Conservation (phyloP, 2,329 filamentous ascomycete species). For the Sporothrix pseudoabietina region DNA sequence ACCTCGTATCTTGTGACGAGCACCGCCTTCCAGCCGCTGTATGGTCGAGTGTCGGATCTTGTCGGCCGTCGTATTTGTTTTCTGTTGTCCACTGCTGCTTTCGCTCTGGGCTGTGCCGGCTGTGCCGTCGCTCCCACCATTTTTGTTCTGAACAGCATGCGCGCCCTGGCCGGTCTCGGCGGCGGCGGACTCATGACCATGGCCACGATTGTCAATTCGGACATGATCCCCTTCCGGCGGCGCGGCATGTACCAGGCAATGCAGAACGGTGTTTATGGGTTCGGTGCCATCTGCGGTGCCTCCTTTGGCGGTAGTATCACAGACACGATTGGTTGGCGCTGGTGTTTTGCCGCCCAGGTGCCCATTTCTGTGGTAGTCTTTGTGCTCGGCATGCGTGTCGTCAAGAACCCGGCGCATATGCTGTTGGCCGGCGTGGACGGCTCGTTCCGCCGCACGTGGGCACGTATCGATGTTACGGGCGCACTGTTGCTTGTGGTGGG, state of each 20-base stretch:
- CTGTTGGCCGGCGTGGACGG: constrained; percentile 29
- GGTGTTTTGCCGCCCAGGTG: constrained; percentile 65
- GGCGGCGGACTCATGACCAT: constrained; percentile 74
- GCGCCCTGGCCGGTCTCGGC: constrained; percentile 60
- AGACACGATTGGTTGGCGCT: constrained; percentile 67
- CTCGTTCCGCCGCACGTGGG: constrained; percentile 48
- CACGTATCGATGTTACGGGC: constrained; percentile 60
- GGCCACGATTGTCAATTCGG: constrained; percentile 70
- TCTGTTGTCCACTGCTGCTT: constrained; percentile 56
- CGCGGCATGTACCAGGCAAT: constrained; percentile 73
- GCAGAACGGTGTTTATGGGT: constrained; percentile 71
- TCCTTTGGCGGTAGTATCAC: constrained; percentile 69
- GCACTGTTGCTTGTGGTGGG: constrained; percentile 59
- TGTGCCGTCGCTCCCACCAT: constrained; percentile 57
- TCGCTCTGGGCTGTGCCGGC: constrained; percentile 50
- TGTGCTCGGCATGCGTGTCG: not conserved
- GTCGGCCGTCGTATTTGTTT: constrained; percentile 69
- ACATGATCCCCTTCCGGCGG: constrained; percentile 69
- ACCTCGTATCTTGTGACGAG: constrained; percentile 71
- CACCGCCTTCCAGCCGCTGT: constrained; percentile 74
- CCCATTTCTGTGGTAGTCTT: constrained; percentile 60
- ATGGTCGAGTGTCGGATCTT: constrained; percentile 51
- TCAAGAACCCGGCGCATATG: constrained; percentile 4
- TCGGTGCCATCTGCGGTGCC: constrained; percentile 67
- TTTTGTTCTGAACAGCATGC: constrained; percentile 50